A percentile compares a stretch with the other conserved stretches of the same genome.
phyloP scores from a whole-genome alignment of 2,329 filamentous ascomycete species.

The Coniochaeta sp. region DNA sequence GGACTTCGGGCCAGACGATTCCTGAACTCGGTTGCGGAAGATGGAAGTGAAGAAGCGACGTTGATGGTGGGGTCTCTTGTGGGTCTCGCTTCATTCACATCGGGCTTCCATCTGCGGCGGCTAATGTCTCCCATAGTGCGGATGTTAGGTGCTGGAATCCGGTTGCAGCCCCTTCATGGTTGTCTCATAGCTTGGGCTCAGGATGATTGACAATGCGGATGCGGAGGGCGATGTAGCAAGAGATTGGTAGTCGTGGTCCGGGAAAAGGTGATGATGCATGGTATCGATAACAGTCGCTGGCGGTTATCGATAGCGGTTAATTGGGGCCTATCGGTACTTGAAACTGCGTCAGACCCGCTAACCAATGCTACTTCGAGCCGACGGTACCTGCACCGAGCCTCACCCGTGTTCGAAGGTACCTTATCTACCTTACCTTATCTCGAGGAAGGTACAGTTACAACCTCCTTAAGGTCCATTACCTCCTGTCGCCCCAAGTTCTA shows the following conservation, averaged over 20 bases:
- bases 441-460: too few relatives aligned
- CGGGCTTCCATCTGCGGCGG: constrained; percentile 6
- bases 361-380: not conserved
- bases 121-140: constrained; percentile 10
- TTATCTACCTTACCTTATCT: too few relatives aligned
- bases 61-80: not conserved
- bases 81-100: not conserved
- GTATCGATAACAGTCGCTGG: constrained; percentile 1
- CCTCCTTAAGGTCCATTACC: too few relatives aligned
- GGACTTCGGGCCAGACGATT: not conserved
- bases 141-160: not conserved
- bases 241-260: not conserved
- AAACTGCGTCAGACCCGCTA: not conserved
- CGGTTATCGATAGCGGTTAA: constrained; percentile 3
- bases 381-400: not conserved
- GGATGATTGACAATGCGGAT: not conserved
- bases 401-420: not conserved
- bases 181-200: not conserved
- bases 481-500: too few relatives aligned
- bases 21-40: not conserved
- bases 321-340: constrained; percentile 5
- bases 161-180: constrained; percentile 6
- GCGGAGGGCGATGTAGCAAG: not conserved
- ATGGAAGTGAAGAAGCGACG: not conserved
- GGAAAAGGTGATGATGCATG: not conserved